A percentile compares a stretch with the other conserved stretches of the same genome.
Evolutionary conservation across 139 green algal species (phyloP).

Genomic region (Coelastrella sp.): DNA sequence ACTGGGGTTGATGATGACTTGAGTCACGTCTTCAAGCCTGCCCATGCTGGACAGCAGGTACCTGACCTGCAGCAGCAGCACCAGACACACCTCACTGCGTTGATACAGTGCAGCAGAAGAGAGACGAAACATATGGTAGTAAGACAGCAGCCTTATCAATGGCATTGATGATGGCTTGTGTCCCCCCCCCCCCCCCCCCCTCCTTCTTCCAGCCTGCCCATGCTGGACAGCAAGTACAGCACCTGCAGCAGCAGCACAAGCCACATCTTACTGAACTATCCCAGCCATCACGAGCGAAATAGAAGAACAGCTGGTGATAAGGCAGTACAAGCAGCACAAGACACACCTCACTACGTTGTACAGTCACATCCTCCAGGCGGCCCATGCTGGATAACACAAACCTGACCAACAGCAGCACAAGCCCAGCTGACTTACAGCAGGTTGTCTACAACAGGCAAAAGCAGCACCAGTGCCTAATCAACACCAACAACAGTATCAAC

Average conservation of each 20-base stretch:
- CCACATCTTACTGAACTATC: no score
- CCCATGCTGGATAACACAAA: neutral
- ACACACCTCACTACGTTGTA: neutral
- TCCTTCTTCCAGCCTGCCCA: neutral
- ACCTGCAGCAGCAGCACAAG: constrained; percentile 11
- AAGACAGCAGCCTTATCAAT: constrained; percentile 71
- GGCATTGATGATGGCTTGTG: constrained; percentile 83
- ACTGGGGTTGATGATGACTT: constrained; percentile 85
- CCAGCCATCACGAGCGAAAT: no score
- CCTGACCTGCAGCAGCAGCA: constrained; percentile 36
- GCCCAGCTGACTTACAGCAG: no score
- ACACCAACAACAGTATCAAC: no score
- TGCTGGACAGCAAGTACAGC: constrained; percentile 7
- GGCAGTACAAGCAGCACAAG: neutral
- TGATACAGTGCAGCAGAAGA: neutral
- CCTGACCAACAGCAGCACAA: constrained; percentile 20
- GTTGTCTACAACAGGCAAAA: no score
- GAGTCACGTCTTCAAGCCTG: neutral
- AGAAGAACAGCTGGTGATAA: no score
- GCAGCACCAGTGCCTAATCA: no score
- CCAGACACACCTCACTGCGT: neutral
- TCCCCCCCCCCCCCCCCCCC: neutral
- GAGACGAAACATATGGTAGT: neutral
- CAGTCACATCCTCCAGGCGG: neutral
- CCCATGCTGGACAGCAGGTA: constrained; percentile 7